Base-by-base conservation (phyloP, 345 rosid species). In the Hypericum perforatum region DNA sequence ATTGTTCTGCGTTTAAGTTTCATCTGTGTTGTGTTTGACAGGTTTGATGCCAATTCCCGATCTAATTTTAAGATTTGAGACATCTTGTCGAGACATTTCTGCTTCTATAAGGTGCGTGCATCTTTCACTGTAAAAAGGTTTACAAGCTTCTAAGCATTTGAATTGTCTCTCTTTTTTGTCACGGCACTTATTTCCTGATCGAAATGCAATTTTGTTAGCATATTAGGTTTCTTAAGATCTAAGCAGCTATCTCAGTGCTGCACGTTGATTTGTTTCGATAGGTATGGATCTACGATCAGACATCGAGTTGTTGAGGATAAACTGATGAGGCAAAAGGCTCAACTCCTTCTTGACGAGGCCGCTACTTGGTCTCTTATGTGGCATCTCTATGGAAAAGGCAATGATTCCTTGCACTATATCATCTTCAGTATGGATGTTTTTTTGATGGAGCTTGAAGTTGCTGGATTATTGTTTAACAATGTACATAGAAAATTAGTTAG, bases 321-420 rank as follows among this genome's bases (percentile, higher is more conserved):
- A 70, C 70, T 88, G 58, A 81, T 83, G 94, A 81, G 95, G 67
- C 98, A 88, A 68, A 92, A 77, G 76, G 95, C 95, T 75, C 95
- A 83, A 63, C 73, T 85, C 59, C 72, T 92, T 70, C 94, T 88
- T 55, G 95, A 90, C 41, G 98, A 92, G 86, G 96, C 96, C 41
- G 96, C 96, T 29, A 75, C 98, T 37, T 92, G 98, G 98, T 92
- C 96, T 45, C 98, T 92, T 54, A 61, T 92, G 54, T 92, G 98
- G 98, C 77, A 78, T 69, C 74, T 92, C 41, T 92, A 81, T 74
- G 98, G 98, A 59, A 92, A 92, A 92, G 94, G 98, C 69, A 77
- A 84, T 63, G 54, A 13, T 46, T n/a, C 16, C 16, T 5, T 2
- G 14, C 16, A 13, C 16, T 46, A 5, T 46, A 46, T 9, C 16